Base-by-base conservation (phyloP, 768 basidiomycete species). In the Serendipita sp. region DNA sequence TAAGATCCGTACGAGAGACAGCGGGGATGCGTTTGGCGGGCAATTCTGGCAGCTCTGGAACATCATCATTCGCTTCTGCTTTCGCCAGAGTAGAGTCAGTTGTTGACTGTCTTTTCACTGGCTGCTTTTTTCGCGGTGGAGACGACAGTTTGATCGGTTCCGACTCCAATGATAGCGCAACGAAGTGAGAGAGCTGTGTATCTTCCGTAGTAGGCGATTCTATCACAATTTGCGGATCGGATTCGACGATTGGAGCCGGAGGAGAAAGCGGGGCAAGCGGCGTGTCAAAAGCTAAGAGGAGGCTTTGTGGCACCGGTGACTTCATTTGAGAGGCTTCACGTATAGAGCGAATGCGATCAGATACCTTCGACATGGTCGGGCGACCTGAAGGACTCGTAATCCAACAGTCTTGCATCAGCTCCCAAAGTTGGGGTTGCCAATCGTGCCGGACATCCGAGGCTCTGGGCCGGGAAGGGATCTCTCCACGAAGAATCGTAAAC, bases 331-430 rank as follows among this genome's bases (percentile, higher is more conserved):
- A 30, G 4, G 24, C 33, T 26, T 58, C 53, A n/a, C 53, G 53
- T 4, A 58, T 58, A 34, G 53, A 22, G 33, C 53, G 53, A 22
- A 58, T 58, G 2, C 24, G 22, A 22, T 58, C 53, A 22, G 53
- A 58, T 5, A 58, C 30, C 24, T 22, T 11, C 26, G 53, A 24
- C 53, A 58, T 58, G 1, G 34, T 38, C 11, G 53, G 53, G 13
- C 53, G 53, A 9, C 3, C 17, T 3, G 20, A 24, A 3, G 53
- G 53, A 3, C n/a, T 22, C 2, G 20, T 9, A 31, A 9, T 58
- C 53, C 53, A 58, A 31, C 53, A 58, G 11, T 26, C 53, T 22
- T 58, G 53, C 53, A 58, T 58, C n/a, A 58, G 31, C 22, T 58
- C 53, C 17, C 20, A 58, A n/a, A 58, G 53, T 7, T 58, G 11